A percentile compares a stretch with the other conserved stretches of the same genome.
Conservation (phyloP, 2,329 filamentous ascomycete genomes). For the Trichoderma simmonsii region DNA sequence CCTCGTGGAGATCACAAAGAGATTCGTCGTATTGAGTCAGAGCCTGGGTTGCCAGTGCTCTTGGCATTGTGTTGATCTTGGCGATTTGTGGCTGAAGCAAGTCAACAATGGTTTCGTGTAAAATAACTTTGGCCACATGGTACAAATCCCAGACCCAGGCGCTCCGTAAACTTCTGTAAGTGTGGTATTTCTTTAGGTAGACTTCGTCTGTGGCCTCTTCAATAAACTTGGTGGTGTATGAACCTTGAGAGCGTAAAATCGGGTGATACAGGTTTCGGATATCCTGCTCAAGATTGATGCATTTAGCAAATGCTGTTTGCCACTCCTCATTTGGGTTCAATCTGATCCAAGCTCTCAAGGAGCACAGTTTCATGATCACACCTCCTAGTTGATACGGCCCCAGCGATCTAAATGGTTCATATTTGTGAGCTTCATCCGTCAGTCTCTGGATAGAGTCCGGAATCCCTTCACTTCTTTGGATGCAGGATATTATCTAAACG, state of each 20-base stretch:
- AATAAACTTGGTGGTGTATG: neutral
- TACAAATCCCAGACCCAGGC: neutral
- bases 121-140: neutral
- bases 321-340: neutral
- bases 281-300: neutral
- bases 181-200: neutral
- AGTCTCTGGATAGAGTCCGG: neutral
- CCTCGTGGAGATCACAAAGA: neutral
- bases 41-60: neutral
- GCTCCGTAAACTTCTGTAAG: neutral
- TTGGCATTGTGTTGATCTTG: neutral
- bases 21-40: neutral
- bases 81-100: neutral
- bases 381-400: neutral
- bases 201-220: neutral
- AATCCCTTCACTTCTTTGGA: neutral
- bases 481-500: neutral
- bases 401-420: neutral
- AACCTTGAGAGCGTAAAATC: neutral
- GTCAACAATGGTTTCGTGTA: neutral
- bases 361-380: neutral
- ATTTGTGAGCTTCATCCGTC: neutral
- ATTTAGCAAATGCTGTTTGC: neutral
- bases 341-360: neutral
- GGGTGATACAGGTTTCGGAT: neutral